Evolutionary conservation across 805 yeast species (phyloP), one percentile per base, ranked within the genome.

Genomic region (Wickerhamomyces chaumierensis): DNA sequence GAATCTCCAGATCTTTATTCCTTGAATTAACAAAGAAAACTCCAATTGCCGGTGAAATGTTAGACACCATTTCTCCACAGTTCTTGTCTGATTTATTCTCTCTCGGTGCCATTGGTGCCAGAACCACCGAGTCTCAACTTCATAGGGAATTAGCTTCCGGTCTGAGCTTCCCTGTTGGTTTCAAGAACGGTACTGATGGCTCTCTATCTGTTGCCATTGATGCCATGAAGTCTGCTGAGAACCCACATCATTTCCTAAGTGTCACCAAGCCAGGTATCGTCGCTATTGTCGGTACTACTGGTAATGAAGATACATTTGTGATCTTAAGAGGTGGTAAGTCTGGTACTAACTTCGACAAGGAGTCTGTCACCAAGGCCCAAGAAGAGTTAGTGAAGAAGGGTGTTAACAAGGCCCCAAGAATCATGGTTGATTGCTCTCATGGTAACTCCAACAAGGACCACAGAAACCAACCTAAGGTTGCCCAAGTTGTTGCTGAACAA

Each of bases 141-240:
- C 98, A 90, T 68, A 81, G 98, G 65, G 98, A 90, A 66, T 75
- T 90, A 52, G 94, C 97, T 17, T 88, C 96, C 8, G 98, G 98
- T 39, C 71, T 92, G 44, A 84, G 95, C n/a, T 90, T 90, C 90
- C 98, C 98, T 42, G 78, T 90, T 41, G 98, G 98, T 37, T 90
- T 90, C 81, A 90, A 90, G 68, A 90, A 90, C 61, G 98, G 97
- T 62, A 90, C 98, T 33, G 98, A 90, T 60, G 98, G 98, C 57
- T 72, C 92, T 37, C 68, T 90, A 45, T 81, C 77, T 42, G 96
- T 90, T 45, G 95, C 98, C 12, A 68, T 92, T 37, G 98, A 88
- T 60, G 97, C 98, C 32, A 82, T 85, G 51, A 73, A 79, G 60
- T 92, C 98, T 35, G 94, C 98, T 34, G 70, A 90, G 31, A 80